phyloP scores from a whole-genome alignment of 129 eudicot species.

The Ambrosia trifida region DNA sequence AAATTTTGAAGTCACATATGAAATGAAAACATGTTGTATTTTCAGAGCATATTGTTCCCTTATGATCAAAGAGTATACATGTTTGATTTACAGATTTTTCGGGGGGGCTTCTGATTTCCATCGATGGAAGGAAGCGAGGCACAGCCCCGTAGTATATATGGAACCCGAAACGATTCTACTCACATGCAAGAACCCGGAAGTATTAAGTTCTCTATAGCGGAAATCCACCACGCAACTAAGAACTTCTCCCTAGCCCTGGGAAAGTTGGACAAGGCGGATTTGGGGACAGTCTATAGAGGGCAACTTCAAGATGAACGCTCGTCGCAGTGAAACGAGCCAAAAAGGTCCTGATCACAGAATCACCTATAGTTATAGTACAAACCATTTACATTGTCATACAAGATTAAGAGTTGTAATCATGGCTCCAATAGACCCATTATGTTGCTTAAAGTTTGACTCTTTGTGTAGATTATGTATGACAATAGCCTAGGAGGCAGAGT shows the following conservation, averaged over 20 bases:
- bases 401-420: not conserved
- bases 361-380: not conserved
- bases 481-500: constrained; percentile 66
- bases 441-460: not conserved
- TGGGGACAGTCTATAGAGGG: constrained; percentile 92
- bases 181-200: constrained; percentile 55
- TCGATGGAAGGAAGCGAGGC: constrained; percentile 43
- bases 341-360: constrained; percentile 60
- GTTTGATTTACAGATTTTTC: constrained; percentile 39
- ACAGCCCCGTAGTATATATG: constrained; percentile 41
- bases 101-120: constrained; percentile 51
- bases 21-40: not conserved
- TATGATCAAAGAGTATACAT: constrained; percentile 2
- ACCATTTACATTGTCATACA: not conserved
- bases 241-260: constrained; percentile 77
- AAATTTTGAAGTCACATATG: not conserved
- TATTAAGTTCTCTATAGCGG: constrained; percentile 57
- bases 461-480: constrained; percentile 58
- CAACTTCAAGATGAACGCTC: constrained; percentile 62
- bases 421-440: too few species aligned
- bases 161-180: constrained; percentile 47
- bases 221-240: constrained; percentile 76
- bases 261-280: constrained; percentile 97
- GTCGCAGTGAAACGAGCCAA: constrained; percentile 94
- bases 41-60: not conserved